Conservation (phyloP, 805 yeast genomes). For the Kazachstania africana region DNA sequence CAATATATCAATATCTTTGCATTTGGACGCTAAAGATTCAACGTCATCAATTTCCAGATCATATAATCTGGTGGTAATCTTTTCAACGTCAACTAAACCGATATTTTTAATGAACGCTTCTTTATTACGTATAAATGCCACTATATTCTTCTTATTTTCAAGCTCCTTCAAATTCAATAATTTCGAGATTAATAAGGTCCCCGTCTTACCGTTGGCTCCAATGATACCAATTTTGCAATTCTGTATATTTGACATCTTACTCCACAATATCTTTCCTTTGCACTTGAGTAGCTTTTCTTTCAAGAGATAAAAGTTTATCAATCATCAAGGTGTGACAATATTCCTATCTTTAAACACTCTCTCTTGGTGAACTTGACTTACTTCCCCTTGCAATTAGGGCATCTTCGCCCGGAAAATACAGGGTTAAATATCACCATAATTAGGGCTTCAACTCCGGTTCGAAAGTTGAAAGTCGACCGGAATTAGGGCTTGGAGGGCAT, state of each 20-base stretch:
- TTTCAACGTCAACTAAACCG: no score
- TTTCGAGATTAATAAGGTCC: conserved; percentile 30
- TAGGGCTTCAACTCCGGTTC: no score
- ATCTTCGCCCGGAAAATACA: no score
- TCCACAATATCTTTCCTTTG: neutral
- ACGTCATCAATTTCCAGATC: neutral
- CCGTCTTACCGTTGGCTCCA: conserved; percentile 57
- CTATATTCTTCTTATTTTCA: neutral
- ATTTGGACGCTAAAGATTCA: conserved; percentile 13
- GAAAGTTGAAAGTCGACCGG: no score
- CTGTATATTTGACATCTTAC: neutral
- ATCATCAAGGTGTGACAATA: no score
- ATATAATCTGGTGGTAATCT: neutral
- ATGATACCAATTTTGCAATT: conserved; percentile 22
- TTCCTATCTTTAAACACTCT: no score
- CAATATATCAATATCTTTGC: conserved; percentile 41
- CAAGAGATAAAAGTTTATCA: no score
- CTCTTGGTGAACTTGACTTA: no score
- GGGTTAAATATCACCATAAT: no score
- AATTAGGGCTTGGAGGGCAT: no score
- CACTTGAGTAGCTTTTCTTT: no score
- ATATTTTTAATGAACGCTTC: neutral
- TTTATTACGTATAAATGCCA: neutral
- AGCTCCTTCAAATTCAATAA: neutral
- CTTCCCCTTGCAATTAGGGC: no score